Conservation (phyloP, 805 yeast species). For the Isabelozyma pseudorhagii region DNA sequence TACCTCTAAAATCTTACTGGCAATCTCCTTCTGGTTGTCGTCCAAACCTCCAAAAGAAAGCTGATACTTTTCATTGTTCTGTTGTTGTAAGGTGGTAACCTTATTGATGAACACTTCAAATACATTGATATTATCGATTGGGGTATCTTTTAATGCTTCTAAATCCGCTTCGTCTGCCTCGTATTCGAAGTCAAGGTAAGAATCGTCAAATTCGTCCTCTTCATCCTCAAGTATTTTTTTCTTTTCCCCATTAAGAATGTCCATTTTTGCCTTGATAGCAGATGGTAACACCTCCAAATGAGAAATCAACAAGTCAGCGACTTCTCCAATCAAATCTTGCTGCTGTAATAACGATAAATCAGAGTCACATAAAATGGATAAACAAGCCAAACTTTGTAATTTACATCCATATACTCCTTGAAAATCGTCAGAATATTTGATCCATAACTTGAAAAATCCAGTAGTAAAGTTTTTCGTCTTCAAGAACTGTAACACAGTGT, state of each 20-base stretch:
- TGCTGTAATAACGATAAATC: constrained; percentile 24
- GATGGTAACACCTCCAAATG: constrained; percentile 44
- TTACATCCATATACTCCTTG: constrained; percentile 56
- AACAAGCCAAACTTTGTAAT: constrained; percentile 46
- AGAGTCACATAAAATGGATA: constrained; percentile 34
- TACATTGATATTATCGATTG: constrained; percentile 74
- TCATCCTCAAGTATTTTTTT: constrained; percentile 16
- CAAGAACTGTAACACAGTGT: constrained; percentile 31
- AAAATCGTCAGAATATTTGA: constrained; percentile 43
- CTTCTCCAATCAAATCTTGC: constrained; percentile 34
- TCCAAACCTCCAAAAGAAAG: constrained; percentile 40
- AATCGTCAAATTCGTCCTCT: constrained; percentile 30
- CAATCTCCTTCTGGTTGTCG: constrained; percentile 30
- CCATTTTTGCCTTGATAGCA: constrained; percentile 45
- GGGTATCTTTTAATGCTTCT: constrained; percentile 79
- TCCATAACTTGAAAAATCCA: constrained; percentile 46
- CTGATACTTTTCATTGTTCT: constrained; percentile 48
- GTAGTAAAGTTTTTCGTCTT: constrained; percentile 34
- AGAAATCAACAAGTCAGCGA: constrained; percentile 37
- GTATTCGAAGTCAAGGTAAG: constrained; percentile 25
- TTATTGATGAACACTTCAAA: constrained; percentile 62
- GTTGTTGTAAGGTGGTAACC: constrained; percentile 45
- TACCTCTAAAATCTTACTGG: constrained; percentile 25
- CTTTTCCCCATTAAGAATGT: constrained; percentile 14
- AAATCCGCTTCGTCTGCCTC: constrained; percentile 71